Conservation (phyloP, 345 rosid genomes). For the Syzygium grande region DNA sequence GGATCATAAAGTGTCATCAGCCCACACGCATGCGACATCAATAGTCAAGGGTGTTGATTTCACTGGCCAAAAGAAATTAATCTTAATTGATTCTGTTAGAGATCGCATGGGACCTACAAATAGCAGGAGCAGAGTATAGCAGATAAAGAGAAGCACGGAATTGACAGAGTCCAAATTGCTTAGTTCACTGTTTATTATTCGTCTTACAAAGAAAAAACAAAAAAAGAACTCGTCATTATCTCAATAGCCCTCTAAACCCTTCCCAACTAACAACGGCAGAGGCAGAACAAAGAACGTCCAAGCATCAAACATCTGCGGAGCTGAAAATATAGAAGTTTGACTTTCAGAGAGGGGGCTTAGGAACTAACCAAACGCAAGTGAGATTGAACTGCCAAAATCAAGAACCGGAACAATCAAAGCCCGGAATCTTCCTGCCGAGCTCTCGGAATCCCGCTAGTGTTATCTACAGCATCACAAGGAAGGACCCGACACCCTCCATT, state of each 20-base stretch:
- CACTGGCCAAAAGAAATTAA: background rate
- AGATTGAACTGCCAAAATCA: background rate
- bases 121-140: background rate
- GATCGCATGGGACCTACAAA: background rate
- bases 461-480: background rate
- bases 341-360: background rate
- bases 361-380: background rate
- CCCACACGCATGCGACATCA: background rate
- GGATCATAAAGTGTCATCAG: background rate
- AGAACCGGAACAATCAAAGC: background rate
- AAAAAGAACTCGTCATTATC: background rate
- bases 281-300: background rate
- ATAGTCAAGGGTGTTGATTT: background rate
- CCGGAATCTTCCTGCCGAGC: background rate
- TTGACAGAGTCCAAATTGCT: background rate
- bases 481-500: background rate
- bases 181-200: background rate
- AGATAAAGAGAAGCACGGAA: background rate
- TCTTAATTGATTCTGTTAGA: background rate
- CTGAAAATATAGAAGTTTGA: background rate
- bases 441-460: background rate
- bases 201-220: background rate
- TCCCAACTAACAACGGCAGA: background rate
- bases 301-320: background rate
- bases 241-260: background rate